Conservation (phyloP, 768 basidiomycete species). For the Boletus fagicola region DNA sequence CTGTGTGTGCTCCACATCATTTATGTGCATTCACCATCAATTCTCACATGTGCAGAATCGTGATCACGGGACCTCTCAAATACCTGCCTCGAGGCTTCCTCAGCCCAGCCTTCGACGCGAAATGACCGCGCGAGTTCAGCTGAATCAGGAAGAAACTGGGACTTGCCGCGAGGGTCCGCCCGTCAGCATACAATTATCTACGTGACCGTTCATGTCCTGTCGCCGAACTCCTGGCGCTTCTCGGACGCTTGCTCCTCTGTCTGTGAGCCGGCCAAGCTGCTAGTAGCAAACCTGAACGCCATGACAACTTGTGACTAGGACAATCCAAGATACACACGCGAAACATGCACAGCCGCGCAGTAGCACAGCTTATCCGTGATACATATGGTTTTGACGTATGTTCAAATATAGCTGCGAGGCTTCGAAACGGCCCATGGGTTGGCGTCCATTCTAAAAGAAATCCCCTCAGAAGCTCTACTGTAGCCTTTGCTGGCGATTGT, state of each 20-base stretch:
- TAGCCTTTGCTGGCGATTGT: constrained; percentile 1
- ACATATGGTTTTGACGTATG: neutral
- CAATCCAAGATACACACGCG: neutral
- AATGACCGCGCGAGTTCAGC: constrained; percentile 30
- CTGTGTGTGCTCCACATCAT: constrained; percentile 18
- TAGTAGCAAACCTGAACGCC: neutral
- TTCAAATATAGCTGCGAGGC: constrained; percentile 12
- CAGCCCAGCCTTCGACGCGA: constrained; percentile 22
- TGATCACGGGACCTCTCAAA: constrained; percentile 27
- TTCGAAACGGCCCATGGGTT: constrained; percentile 2
- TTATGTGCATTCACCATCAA: constrained; percentile 9
- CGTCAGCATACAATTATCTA: neutral
- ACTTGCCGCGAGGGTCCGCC: neutral
- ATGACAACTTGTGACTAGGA: constrained; percentile 1
- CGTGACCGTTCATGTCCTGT: neutral
- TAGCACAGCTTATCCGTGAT: constrained; percentile 5
- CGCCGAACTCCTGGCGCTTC: too few relatives aligned
- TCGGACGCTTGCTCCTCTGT: neutral
- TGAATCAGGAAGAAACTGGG: constrained; percentile 12
- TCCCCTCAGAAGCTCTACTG: neutral
- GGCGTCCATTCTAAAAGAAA: constrained; percentile 5
- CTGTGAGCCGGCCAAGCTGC: neutral
- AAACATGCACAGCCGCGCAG: constrained; percentile 12
- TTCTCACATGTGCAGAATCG: constrained; percentile 4
- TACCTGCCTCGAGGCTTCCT: constrained; percentile 30